Evolutionary conservation across 208 protist species (phyloP), one percentile per base, ranked within the genome.

Genomic region (Wallacemonas rigidus): DNA sequence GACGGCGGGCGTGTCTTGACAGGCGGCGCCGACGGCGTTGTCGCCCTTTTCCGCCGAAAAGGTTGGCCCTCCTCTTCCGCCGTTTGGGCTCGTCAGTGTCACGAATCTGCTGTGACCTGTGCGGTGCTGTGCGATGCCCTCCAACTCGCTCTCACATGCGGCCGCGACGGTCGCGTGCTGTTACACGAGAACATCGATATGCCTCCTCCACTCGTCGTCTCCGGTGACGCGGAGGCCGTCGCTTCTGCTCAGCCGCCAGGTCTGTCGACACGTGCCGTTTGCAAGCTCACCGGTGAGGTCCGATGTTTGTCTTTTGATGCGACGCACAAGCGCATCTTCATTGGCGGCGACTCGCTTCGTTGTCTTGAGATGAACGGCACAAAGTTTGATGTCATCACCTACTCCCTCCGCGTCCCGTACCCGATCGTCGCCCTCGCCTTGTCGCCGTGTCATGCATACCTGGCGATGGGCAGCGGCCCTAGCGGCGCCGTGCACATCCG

Each of bases 271-370:
- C 86, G 89, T 12, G 82, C 89, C 5, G 76, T 93, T 15, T 96
- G 91, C 74, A 78, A 85, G 26, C 83, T 96, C 6, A 94, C 87
- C 1, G 91, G 91, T 9, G 87, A 94, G 74, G 69, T 96, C 57
- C 87, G 88, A 45, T 89, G 78, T 63, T 58, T 96, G 48, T 57
- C 82, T 39, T 84, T 94, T 72, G 89, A 96, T 70, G 68, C 69
- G 0, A 71, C 74, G 62, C 79, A 79, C 53, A 78, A 77, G 1
- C 87, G 89, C 45, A 64, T 93, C n/a, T 94, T 93, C 65, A 85
- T 94, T 67, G 91, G 76, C n/a, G 91, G 91, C 9, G 89, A 96
- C 76, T 93, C 89, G 3, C 80, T 96, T 26, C 87, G 89, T 35
- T 91, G 82, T 62, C 79, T 96, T 12, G 67, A 81, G 35, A 90